Base-by-base conservation (phyloP, 169 alveolate genomes). In the Theileria luwenshuni region DNA sequence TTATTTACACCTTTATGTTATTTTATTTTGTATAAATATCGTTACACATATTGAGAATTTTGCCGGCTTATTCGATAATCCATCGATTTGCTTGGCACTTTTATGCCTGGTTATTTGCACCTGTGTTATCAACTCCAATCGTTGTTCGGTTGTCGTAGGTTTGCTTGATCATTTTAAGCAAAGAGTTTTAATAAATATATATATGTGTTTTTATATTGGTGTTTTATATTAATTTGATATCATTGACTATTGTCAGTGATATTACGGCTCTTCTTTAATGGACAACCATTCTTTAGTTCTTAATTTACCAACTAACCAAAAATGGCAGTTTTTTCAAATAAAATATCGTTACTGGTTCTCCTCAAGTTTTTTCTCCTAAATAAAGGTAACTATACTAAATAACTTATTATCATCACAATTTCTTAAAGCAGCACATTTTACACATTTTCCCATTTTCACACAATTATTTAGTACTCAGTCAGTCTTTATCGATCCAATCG, bases 51-150 rank as follows among this genome's bases (percentile, higher is more conserved):
- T n/a, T n/a, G n/a, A n/a, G n/a, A n/a, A n/a, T n/a, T n/a, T n/a
- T n/a, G n/a, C n/a, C n/a, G 45, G 45, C 45, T 38, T 10, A 38
- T 38, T 38, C 5, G 17, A 38, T 38, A 38, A 38, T 38, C 5
- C 10, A 38, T 38, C 5, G 45, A 38, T 27, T 56, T 32, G 30
- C 32, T 23, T 45, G 58, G 76, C 76, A 68, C 76, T 68, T 32
- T 17, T 49, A 41, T 68, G 76, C 76, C 76, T 45, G 47, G 61
- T 23, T 33, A 19, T 60, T 49, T 68, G 76, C 76, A 68, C 76
- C 76, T 68, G 69, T 17, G 67, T 8, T 62, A 62, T 43, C 58
- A 25, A 27, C 35, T 6, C 41, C n/a, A 23, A 35, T 35, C 32
- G 72, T 23, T 15, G 72, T 62, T 62, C 25, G 32, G 72, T 62